Evolutionary conservation across 2,329 filamentous ascomycete genomes (phyloP), one percentile per base, ranked within the genome.

Genomic region (Phialophora macrospora): DNA sequence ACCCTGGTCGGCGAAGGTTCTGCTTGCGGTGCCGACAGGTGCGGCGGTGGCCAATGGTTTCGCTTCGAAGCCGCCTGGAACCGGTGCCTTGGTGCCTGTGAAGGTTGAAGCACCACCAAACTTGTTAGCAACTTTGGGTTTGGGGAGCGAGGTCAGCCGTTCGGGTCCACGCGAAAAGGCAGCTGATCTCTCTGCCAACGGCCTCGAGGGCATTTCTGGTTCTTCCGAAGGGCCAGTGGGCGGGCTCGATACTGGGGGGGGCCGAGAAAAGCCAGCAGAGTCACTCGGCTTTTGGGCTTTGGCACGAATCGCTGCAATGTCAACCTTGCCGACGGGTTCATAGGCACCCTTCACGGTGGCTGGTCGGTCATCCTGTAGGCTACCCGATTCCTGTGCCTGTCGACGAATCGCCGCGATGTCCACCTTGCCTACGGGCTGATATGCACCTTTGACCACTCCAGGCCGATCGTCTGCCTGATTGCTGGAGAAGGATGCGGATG

Each of bases 351-450:
- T 98, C 22, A 98, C 91, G 4, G 88, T 86, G 1, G 90, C 86
- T 3, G 95, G 95, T 62, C 93, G 85, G 71, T 97, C 90, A 74
- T 97, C 92, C 54, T 84, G 75, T 11, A 75, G 11, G 28, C 75
- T 69, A 8, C 84, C 78, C 77, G 83, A 73, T 82, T 88, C 82
- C 83, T 88, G 75, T 80, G 93, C 81, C 85, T 92, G 76, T 83
- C 88, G 80, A 69, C 95, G 88, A 71, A 99, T 90, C 44, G 92
- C 93, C 26, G 90, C 90, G 79, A 99, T 98, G 74, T 99, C 93
- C n/a, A 99, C 91, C 80, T 97, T 98, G 63, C 95, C 95, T 72
- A 99, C 82, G 22, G 95, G 95, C 77, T 97, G 92, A 78, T 99
- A 99, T 17, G 85, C 90, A 52, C 95, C 95, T 74, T 81, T 90